A percentile compares a stretch with the other conserved stretches of the same genome.
Conservation (phyloP, 176 grass and related monocot species). For the Ananas comosus region DNA sequence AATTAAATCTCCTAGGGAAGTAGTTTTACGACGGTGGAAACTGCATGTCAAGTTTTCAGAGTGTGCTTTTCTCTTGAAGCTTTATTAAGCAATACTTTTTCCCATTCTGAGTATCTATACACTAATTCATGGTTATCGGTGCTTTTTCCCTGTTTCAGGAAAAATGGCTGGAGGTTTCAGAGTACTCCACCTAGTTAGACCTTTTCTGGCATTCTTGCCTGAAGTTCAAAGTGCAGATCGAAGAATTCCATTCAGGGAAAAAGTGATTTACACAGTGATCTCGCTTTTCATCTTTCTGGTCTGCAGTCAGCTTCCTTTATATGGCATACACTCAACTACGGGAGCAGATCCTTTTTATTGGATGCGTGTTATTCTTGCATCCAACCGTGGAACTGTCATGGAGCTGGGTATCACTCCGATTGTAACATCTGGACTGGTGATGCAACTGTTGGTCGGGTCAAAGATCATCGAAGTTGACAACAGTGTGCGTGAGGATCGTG, state of each 20-base stretch:
- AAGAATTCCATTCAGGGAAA: conserved; percentile 73
- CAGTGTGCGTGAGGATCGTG: conserved; percentile 63
- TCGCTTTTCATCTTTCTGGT: conserved; percentile 69
- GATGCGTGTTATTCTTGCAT: conserved; percentile 84
- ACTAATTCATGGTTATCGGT: neutral
- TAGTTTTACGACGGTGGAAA: too few species aligned
- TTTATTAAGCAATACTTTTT: too few species aligned
- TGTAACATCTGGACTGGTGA: conserved; percentile 66
- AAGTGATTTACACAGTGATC: conserved; percentile 75
- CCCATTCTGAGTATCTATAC: neutral
- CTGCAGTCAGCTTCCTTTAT: conserved; percentile 66
- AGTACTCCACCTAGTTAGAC: conserved; percentile 51
- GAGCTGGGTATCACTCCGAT: conserved; percentile 80
- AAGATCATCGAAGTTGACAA: conserved; percentile 86
- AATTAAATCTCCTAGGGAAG: too few species aligned
- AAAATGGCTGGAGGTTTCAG: conserved; percentile 57
- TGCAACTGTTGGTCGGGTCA: conserved; percentile 61
- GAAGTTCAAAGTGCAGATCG: conserved; percentile 69
- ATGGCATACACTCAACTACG: conserved; percentile 71
- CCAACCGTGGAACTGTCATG: conserved; percentile 73
- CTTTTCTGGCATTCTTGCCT: conserved; percentile 66
- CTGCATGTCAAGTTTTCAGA: too few species aligned
- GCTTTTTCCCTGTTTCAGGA: conserved; percentile 2
- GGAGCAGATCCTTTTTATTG: conserved; percentile 77
- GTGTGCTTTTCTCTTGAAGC: too few species aligned